Base-by-base conservation (phyloP, 371 early-diverging fungal species). In the Apophysomyces elegans region DNA sequence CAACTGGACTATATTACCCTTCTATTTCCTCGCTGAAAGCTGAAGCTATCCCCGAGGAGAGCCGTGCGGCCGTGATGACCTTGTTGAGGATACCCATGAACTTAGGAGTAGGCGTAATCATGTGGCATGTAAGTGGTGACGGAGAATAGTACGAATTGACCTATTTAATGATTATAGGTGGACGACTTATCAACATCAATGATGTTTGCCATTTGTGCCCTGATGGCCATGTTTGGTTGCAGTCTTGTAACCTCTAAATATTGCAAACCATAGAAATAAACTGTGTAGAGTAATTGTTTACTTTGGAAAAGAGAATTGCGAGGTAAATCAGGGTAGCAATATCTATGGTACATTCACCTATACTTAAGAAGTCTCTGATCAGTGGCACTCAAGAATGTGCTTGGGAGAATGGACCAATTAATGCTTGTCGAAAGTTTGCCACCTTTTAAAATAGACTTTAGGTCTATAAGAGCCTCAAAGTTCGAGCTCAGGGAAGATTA, bases 1-100 rank as follows among this genome's bases (percentile, higher is more conserved):
- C 84, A 14, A 90, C 88, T 26, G 94, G 94, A n/a, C 64, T 92
- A 41, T 92, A 91, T 71, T 92, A 89, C 70, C 93, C 94, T 7
- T 71, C 86, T 9, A 84, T 92, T 59, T 87, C 88, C 1, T 86
- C 89, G 0, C 59, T 93, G 13, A 85, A 89, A 36, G 87, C 88
- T 16, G 80, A 87, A 63, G 72, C 77, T 16, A 88, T 93, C 47
- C 91, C 92, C 8, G 92, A 92, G 75, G 88, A 86, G 47, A 86
- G 87, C 59, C 75, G 93, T 41, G 84, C 92, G 9, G 89, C 90
- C 16, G 82, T 93, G 37, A 91, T 91, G 90, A 89, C 91, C 35
- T 70, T 92, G 56, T 77, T 93, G 63, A 79, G 94, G 56, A 83
- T 92, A 18, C 93, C 93, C 37, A 85, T 92, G 85, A 93, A 93